Evolutionary conservation across 2,329 filamentous ascomycete species (phyloP).

Genomic region (Pseudocercospora fuligena): DNA sequence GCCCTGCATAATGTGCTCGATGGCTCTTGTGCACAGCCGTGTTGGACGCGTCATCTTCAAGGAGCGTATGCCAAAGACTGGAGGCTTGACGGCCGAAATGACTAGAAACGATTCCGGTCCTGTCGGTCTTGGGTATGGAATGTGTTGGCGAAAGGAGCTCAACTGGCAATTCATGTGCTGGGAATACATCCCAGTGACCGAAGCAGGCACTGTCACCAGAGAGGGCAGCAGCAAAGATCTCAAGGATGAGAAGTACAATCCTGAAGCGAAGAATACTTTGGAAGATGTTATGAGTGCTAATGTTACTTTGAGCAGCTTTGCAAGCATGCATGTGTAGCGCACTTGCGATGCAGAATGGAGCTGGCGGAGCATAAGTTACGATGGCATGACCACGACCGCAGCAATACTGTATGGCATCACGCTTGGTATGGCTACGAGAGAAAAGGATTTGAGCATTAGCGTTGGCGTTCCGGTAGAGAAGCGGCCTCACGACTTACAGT

Average conservation of each 20-base stretch:
- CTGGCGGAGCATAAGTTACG: conserved; percentile 40
- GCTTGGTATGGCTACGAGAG: conserved; percentile 16
- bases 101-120: conserved; percentile 43
- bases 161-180: conserved; percentile 86
- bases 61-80: conserved; percentile 77
- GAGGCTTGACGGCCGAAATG: conserved; percentile 77
- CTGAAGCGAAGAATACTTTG: conserved; percentile 25
- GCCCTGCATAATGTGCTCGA: conserved; percentile 94
- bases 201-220: conserved; percentile 30
- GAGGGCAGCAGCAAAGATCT: conserved; percentile 30
- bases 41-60: conserved; percentile 86
- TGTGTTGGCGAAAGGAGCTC: conserved; percentile 73
- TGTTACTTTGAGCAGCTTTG: conserved; percentile 42
- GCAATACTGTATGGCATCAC: conserved; percentile 20
- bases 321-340: conserved; percentile 44
- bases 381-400: conserved; percentile 31
- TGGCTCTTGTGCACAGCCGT: conserved; percentile 92
- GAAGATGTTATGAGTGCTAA: conserved; percentile 36
- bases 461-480: conserved; percentile 20
- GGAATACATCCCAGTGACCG: conserved; percentile 58
- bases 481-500: conserved; percentile 21
- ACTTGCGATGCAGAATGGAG: conserved; percentile 37
- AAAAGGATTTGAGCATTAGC: conserved; percentile 25
- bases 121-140: conserved; percentile 58
- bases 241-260: conserved; percentile 32